phyloP scores from a whole-genome alignment of 371 early-diverging fungal species.

The Dichotomocladium elegans region DNA sequence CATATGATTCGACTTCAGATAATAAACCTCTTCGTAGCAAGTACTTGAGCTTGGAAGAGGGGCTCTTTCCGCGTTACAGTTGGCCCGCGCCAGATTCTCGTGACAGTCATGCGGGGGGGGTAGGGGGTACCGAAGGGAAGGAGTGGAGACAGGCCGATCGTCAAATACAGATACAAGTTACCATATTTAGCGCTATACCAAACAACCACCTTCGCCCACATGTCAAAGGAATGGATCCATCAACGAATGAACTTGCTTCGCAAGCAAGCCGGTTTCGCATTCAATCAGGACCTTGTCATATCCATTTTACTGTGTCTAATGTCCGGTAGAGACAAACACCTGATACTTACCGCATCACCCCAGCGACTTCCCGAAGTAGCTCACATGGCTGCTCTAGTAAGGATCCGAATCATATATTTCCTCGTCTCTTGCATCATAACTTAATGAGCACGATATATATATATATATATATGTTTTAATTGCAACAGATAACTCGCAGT shows the following conservation, averaged over 20 bases:
- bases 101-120: too few relatives aligned
- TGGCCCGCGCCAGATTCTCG: too few relatives aligned
- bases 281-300: slow-evolving; percentile 43
- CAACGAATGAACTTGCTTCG: slow-evolving; percentile 32
- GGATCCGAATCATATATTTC: neutral
- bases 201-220: too few relatives aligned
- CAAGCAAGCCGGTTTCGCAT: slow-evolving; percentile 37
- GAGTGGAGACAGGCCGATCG: too few relatives aligned
- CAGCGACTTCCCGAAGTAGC: slow-evolving; percentile 31
- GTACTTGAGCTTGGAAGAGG: too few relatives aligned
- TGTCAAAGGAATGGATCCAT: slow-evolving; percentile 41
- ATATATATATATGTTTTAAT: neutral
- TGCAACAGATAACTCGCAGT: slow-evolving; percentile 31
- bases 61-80: too few relatives aligned
- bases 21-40: too few relatives aligned
- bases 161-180: too few relatives aligned
- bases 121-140: too few relatives aligned
- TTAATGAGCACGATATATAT: neutral
- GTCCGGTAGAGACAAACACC: slow-evolving; percentile 36
- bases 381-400: slow-evolving; percentile 42
- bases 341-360: slow-evolving; percentile 36
- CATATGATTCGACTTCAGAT: too few relatives aligned
- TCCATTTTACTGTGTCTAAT: slow-evolving; percentile 41
- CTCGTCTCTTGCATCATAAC: too few relatives aligned
- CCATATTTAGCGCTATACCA: too few relatives aligned